These are phyloP conservation scores for Vitis amurensis DNA, from an alignment of 164 flowering plant species.

Conservation along the genomic window DNA sequence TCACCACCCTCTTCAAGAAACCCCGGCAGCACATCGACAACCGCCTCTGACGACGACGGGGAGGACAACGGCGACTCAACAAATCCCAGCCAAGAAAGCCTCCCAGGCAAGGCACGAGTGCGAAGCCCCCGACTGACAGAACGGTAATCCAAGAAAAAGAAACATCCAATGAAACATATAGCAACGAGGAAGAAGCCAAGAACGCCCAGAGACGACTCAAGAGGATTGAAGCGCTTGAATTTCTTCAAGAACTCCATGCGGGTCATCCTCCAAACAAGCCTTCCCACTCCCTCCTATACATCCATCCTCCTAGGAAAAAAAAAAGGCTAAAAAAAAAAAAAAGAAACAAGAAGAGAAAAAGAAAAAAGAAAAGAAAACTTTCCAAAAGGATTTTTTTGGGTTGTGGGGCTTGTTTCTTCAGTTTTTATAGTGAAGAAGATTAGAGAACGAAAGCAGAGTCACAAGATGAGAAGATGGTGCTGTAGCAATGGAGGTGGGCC, in stretches of 20 bases:
- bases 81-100: constrained; percentile 22
- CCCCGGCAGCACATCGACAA: constrained; percentile 18
- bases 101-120: constrained; percentile 2
- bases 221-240: constrained; percentile 46
- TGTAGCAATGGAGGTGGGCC: too few species aligned
- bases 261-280: constrained; percentile 17
- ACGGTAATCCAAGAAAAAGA: constrained; percentile 50
- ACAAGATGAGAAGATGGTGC: too few species aligned
- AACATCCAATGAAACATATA: constrained; percentile 32
- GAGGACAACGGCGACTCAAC: constrained; percentile 9
- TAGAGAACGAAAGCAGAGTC: too few species aligned
- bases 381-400: too few species aligned
- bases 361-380: too few species aligned
- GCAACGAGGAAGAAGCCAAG: constrained; percentile 41
- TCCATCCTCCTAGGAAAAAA: too few species aligned
- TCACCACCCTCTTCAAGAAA: constrained; percentile 47
- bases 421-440: too few species aligned
- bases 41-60: not conserved
- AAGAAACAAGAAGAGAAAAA: too few species aligned
- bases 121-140: constrained; percentile 12
- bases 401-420: too few species aligned
- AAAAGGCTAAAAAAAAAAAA: too few species aligned
- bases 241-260: constrained; percentile 47
- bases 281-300: too few species aligned
- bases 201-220: constrained; percentile 41